Evolutionary conservation across 805 yeast genomes (phyloP).

Genomic region (Lachancea fermentati): DNA sequence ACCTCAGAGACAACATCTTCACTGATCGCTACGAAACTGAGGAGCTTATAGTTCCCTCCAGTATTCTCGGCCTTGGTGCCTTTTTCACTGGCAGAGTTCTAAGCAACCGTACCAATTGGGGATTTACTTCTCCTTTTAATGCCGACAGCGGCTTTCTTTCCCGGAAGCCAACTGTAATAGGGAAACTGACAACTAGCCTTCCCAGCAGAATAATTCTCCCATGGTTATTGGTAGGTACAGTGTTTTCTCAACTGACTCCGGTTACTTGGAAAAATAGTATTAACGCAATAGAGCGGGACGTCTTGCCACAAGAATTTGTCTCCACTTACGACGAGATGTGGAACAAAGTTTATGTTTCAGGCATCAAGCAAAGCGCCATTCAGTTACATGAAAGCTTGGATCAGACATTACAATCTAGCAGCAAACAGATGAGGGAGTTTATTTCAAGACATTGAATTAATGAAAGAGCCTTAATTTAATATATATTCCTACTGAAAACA

Average conservation of each 20-base stretch:
- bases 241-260: constrained; percentile 23
- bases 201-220: constrained; percentile 26
- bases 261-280: constrained; percentile 20
- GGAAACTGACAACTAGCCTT: constrained; percentile 17
- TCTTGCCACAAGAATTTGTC: constrained; percentile 17
- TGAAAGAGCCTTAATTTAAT: too few species aligned
- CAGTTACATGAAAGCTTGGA: constrained; percentile 8
- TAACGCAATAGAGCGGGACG: constrained; percentile 14
- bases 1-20: constrained; percentile 17
- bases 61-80: constrained; percentile 24
- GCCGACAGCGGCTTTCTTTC: constrained; percentile 8
- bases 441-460: constrained; percentile 1
- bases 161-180: constrained; percentile 13
- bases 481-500: not conserved
- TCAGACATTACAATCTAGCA: constrained; percentile 11
- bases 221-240: constrained; percentile 18
- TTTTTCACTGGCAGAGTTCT: constrained; percentile 27
- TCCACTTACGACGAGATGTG: constrained; percentile 10
- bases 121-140: constrained; percentile 8
- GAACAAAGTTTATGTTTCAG: constrained; percentile 11
- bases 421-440: constrained; percentile 8
- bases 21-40: constrained; percentile 20
- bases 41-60: constrained; percentile 23
- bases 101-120: constrained; percentile 25
- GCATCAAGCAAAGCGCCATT: constrained; percentile 7